Percentiles rank a stretch among this genome's conserved stretches.
phyloP scores from a whole-genome alignment of 2,329 filamentous ascomycete genomes.

The Exophiala aquamarina region DNA sequence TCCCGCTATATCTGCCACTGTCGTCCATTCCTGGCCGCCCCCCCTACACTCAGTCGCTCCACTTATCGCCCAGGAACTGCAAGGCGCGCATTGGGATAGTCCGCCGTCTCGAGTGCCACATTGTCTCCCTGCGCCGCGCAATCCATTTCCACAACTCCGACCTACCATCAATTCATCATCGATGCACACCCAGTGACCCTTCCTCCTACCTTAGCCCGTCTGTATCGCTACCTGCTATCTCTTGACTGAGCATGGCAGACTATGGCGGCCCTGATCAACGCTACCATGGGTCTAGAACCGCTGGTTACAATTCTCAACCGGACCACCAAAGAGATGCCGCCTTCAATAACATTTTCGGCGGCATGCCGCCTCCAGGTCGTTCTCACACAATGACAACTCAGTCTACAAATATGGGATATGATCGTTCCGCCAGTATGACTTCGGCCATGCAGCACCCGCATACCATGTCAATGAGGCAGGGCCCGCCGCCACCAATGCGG shows the following conservation, averaged over 20 bases:
- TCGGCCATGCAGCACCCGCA: slow-evolving; percentile 45
- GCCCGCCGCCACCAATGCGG: slow-evolving; percentile 42
- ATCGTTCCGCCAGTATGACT: slow-evolving; percentile 78
- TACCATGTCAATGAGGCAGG: slow-evolving; percentile 42
- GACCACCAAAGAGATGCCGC: slow-evolving; percentile 82
- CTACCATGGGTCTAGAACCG: slow-evolving; percentile 51
- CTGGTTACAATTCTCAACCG: slow-evolving; percentile 53
- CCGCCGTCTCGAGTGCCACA: too few relatives aligned
- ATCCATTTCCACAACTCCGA: too few relatives aligned
- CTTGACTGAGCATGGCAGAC: slow-evolving; percentile 57
- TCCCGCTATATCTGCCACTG: too few relatives aligned
- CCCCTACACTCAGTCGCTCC: too few relatives aligned
- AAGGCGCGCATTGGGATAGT: too few relatives aligned
- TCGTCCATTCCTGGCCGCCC: too few relatives aligned
- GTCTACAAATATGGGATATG: slow-evolving; percentile 60
- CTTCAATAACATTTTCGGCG: slow-evolving; percentile 94
- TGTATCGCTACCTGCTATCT: slow-evolving; percentile 23
- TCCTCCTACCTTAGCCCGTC: slow-evolving; percentile 6
- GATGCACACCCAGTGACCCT: slow-evolving; percentile 19
- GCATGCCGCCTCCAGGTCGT: slow-evolving; percentile 78
- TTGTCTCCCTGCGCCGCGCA: background rate
- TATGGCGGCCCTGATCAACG: slow-evolving; percentile 63
- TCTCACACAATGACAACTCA: slow-evolving; percentile 95
- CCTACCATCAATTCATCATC: slow-evolving; percentile 4
- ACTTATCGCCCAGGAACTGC: too few relatives aligned